Conservation (phyloP, 352 stramenopile genomes). For the Phytophthora pistaciae region DNA sequence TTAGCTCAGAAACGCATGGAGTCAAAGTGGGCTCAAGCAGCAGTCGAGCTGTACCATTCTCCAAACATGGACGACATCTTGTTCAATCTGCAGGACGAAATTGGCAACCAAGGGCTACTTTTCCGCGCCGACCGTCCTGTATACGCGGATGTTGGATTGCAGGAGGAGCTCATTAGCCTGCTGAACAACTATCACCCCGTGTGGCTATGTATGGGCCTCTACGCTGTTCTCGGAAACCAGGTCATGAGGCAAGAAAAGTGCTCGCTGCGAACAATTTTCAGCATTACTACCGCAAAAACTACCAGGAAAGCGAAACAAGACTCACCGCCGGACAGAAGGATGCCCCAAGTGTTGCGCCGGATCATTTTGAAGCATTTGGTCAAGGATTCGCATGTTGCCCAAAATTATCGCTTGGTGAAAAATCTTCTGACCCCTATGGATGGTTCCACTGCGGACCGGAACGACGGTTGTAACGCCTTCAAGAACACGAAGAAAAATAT, state of each 20-base stretch:
- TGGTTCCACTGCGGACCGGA: slow-evolving; percentile 48
- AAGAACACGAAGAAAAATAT: slow-evolving; percentile 76
- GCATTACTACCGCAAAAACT: slow-evolving; percentile 21
- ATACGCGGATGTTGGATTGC: slow-evolving; percentile 91
- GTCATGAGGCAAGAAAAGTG: slow-evolving; percentile 70
- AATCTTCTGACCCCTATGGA: slow-evolving; percentile 77
- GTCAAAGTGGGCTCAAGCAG: slow-evolving; percentile 64
- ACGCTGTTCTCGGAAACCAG: slow-evolving; percentile 83
- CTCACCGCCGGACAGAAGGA: slow-evolving; percentile 37
- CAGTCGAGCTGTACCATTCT: slow-evolving; percentile 68
- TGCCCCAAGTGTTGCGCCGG: slow-evolving; percentile 65
- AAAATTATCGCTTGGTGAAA: slow-evolving; percentile 73
- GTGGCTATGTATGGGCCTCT: slow-evolving; percentile 92
- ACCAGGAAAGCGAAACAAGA: slow-evolving; percentile 26
- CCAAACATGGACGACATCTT: slow-evolving; percentile 60
- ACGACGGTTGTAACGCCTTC: slow-evolving; percentile 54
- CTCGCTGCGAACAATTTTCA: slow-evolving; percentile 63
- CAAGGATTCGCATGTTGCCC: slow-evolving; percentile 66
- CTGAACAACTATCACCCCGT: slow-evolving; percentile 93
- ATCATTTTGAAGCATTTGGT: slow-evolving; percentile 75
- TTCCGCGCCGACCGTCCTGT: slow-evolving; percentile 90
- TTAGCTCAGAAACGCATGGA: slow-evolving; percentile 81
- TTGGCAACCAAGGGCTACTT: slow-evolving; percentile 73
- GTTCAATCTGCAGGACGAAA: slow-evolving; percentile 80
- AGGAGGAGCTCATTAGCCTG: slow-evolving; percentile 85